phyloP scores from a whole-genome alignment of 371 early-diverging fungal genomes.

The Rhizopus arrhizus region DNA sequence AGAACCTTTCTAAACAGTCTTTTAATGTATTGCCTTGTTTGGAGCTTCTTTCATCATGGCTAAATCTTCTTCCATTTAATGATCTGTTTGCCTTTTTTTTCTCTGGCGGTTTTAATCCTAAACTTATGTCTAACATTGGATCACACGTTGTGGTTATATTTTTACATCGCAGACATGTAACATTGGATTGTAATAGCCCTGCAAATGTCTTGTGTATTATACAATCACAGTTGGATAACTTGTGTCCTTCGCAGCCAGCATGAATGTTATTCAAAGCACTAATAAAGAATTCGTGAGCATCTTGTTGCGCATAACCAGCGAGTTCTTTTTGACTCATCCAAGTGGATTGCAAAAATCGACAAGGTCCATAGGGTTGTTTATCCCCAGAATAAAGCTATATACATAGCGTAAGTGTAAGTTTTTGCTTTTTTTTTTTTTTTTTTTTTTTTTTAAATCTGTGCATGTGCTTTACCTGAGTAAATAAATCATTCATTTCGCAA shows the following conservation, averaged over 20 bases:
- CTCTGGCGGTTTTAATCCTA: conserved; percentile 71
- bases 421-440: neutral
- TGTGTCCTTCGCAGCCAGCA: conserved; percentile 49
- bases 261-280: conserved; percentile 87
- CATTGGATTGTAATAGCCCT: conserved; percentile 86
- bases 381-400: conserved; percentile 71
- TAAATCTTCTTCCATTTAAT: conserved; percentile 20
- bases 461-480: conserved; percentile 58
- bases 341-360: conserved; percentile 80
- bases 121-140: conserved; percentile 89
- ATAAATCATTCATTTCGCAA: conserved; percentile 87
- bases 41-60: conserved; percentile 26
- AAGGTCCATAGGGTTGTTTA: conserved; percentile 80
- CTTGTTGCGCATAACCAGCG: conserved; percentile 94
- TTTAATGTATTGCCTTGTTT: conserved; percentile 38
- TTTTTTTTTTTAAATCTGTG: neutral
- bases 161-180: conserved; percentile 84
- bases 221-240: conserved; percentile 69
- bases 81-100: conserved; percentile 34
- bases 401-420: neutral
- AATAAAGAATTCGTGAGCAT: conserved; percentile 96
- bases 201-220: conserved; percentile 91
- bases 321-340: conserved; percentile 88
- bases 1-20: conserved; percentile 62
- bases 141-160: conserved; percentile 81